Percentiles rank a stretch among this genome's conserved stretches.
Evolutionary conservation across 2,329 filamentous ascomycete species (phyloP).

Genomic region (Alternaria arbusti): DNA sequence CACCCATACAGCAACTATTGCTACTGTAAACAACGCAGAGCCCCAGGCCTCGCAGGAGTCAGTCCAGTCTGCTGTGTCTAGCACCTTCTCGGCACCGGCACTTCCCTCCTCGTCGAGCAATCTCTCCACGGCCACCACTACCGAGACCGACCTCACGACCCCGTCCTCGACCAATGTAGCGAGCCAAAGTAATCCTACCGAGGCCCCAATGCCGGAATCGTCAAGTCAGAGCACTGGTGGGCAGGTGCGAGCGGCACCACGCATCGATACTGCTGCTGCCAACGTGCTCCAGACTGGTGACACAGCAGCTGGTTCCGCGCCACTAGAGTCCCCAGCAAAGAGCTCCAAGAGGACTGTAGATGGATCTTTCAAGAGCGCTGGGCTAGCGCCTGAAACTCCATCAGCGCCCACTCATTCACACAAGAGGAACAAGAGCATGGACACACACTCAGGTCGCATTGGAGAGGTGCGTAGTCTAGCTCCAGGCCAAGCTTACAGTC

Average conservation of each 20-base stretch:
- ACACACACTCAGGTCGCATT: constrained; percentile 72
- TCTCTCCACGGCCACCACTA: constrained; percentile 33
- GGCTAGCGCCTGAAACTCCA: constrained; percentile 18
- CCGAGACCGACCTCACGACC: constrained; percentile 21
- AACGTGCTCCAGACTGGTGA: constrained; percentile 36
- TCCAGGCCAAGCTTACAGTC: constrained; percentile 11
- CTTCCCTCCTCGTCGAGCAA: constrained; percentile 43
- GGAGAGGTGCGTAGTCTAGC: constrained; percentile 69
- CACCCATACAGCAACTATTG: constrained; percentile 15
- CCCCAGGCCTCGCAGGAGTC: constrained; percentile 44
- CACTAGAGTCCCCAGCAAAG: constrained; percentile 48
- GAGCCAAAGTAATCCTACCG: constrained; percentile 53
- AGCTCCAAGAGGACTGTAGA: constrained; percentile 78
- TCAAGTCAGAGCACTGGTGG: constrained; percentile 60
- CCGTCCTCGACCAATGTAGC: constrained; percentile 34
- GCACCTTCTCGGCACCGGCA: constrained; percentile 41
- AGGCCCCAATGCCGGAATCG: constrained; percentile 39
- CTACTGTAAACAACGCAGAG: constrained; percentile 17
- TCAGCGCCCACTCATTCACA: constrained; percentile 56
- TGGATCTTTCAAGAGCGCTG: constrained; percentile 66
- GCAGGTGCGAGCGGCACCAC: constrained; percentile 24
- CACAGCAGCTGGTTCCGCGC: constrained; percentile 50
- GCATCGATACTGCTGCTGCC: constrained; percentile 32
- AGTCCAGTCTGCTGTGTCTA: constrained; percentile 40
- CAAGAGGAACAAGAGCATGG: constrained; percentile 73